Evolutionary conservation across 192 early-diverging fungal species (phyloP), one percentile per base, ranked within the genome.

Genomic region (Backusella parvicylindrica): DNA sequence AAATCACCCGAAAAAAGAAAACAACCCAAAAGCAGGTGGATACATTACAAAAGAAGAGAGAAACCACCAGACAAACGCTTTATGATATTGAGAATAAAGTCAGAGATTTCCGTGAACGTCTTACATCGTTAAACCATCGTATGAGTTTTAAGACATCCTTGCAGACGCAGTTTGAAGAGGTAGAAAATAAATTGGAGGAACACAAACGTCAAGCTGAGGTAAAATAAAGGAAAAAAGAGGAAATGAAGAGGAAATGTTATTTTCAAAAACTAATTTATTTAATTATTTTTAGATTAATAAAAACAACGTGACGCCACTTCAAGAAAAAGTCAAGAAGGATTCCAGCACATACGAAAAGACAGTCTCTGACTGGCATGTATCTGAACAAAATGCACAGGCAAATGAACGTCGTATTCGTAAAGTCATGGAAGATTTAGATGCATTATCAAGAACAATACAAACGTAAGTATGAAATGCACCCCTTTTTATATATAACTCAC

Each of bases 1-100:
- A 60, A 1, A 71, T 89, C 6, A 84, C 86, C 40, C 71, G 77
- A 23, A 84, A 86, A 79, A 82, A 84, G 77, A 78, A 68, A 47
- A 11, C 32, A 49, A 80, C 78, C 47, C 83, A 63, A 56, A 76
- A 69, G 3, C 79, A 73, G 64, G 71, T 82, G 6, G 74, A 85
- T n/a, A 77, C 68, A 21, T 50, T 83, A 30, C 72, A 84, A 41
- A 73, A 86, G 40, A 78, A 88, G 9, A 70, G 77, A 11, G 82
- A 88, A n/a, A 41, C 79, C 1, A 66, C 84, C 6, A 60, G 68
- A 4, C 75, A 71, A 16, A 70, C 82, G 69, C 9, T 63, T 2
- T 78, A 86, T 4, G 56, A 85, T 26, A 50, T 56, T 15, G 87
- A 90, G 16, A 75, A 83, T 35, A 81, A 81, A 53, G 28, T 77